Conservation (phyloP, 2,329 filamentous ascomycete species). For the Akanthomyces dipterigenus region DNA sequence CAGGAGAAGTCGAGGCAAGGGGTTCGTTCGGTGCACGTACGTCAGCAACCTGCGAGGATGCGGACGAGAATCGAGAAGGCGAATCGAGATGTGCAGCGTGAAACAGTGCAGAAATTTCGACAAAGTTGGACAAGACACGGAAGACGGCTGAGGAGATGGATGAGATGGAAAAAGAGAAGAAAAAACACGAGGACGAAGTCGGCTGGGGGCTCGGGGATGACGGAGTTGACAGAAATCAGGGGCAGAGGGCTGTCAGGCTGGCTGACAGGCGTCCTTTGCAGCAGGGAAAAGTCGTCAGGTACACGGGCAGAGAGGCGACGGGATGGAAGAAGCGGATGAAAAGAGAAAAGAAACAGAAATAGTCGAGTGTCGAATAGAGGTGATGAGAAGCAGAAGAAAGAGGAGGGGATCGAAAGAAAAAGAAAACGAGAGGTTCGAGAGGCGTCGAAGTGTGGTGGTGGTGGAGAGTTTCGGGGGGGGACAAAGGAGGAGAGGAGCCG, state of each 20-base stretch:
- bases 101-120: slow-evolving; percentile 3
- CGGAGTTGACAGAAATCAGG: slow-evolving; percentile 8
- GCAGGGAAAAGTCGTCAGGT: not conserved
- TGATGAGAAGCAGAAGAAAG: slow-evolving; percentile 10
- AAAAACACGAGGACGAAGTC: slow-evolving; percentile 8
- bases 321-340: not conserved
- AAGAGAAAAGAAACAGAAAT: not conserved
- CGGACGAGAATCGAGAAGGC: not conserved
- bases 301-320: not conserved
- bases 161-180: not conserved
- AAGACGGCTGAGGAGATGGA: not conserved
- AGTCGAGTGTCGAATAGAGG: slow-evolving; percentile 7
- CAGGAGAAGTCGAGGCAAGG: slow-evolving; percentile 1
- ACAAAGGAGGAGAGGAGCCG: slow-evolving; percentile 8
- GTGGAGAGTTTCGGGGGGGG: slow-evolving; percentile 8
- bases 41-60: not conserved
- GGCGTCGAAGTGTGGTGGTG: slow-evolving; percentile 3
- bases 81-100: slow-evolving; percentile 2
- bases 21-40: slow-evolving; percentile 7
- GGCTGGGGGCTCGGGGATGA: slow-evolving; percentile 8
- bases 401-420: slow-evolving; percentile 1
- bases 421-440: slow-evolving; percentile 10
- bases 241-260: slow-evolving; percentile 10
- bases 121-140: not conserved
- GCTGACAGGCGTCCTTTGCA: not conserved